Evolutionary conservation across 768 basidiomycete species (phyloP).

Genomic region (Paxillus rubicundulus): DNA sequence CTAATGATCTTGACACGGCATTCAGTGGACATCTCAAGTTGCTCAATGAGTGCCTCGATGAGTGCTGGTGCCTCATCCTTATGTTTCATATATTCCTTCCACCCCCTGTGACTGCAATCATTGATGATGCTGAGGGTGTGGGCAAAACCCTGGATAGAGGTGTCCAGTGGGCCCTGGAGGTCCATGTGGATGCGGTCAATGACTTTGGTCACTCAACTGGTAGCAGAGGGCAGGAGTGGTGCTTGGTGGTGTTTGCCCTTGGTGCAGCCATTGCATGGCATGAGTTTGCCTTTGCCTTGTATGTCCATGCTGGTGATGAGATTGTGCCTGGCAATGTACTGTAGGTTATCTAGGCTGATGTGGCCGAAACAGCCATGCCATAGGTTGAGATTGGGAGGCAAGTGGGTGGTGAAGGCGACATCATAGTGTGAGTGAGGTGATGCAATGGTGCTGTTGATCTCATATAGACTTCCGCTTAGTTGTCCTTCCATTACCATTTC

Average conservation of each 20-base stretch:
- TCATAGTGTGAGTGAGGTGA: not conserved
- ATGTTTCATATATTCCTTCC: conserved; percentile 9
- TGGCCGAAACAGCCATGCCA: conserved; percentile 8
- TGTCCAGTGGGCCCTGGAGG: conserved; percentile 1
- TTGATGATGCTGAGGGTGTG: conserved; percentile 6
- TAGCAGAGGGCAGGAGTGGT: not conserved
- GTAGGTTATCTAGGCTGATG: conserved; percentile 6
- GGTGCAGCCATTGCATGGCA: conserved; percentile 3
- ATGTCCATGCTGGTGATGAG: conserved; percentile 7
- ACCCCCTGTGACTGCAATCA: conserved; percentile 10
- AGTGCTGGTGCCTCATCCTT: not conserved
- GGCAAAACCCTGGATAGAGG: conserved; percentile 3
- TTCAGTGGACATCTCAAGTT: not conserved
- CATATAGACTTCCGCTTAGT: conserved; percentile 6
- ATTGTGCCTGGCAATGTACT: conserved; percentile 4
- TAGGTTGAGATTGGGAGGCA: conserved; percentile 3
- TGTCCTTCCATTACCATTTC: conserved; percentile 3
- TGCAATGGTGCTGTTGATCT: conserved; percentile 6
- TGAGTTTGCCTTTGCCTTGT: not conserved
- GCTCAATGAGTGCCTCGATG: conserved; percentile 2
- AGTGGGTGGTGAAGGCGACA: not conserved
- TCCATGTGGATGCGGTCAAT: not conserved
- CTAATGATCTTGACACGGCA: not conserved
- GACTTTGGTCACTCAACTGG: not conserved
- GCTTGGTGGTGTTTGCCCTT: conserved; percentile 13